phyloP scores from a whole-genome alignment of 306 rosid genomes.

The Cotoneaster glaucophyllus region DNA sequence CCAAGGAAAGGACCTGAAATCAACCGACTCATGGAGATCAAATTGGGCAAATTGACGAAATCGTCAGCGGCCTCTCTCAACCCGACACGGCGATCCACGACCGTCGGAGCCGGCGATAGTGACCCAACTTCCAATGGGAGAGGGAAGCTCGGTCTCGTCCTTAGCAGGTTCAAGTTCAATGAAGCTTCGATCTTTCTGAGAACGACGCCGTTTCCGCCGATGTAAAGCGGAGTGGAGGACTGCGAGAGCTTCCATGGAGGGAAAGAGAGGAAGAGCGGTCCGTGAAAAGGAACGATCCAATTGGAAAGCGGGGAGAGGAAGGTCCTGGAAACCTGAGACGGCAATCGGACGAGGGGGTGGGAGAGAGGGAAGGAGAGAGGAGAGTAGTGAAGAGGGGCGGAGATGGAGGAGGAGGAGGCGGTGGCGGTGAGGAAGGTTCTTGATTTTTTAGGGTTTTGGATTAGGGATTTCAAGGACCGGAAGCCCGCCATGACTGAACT shows the following conservation, averaged over 20 bases:
- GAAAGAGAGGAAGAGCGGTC: slow-evolving; percentile 68
- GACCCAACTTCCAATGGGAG: slow-evolving; percentile 27
- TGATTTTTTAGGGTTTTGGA: slow-evolving; percentile 18
- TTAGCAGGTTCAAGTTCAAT: slow-evolving; percentile 44
- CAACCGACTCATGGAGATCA: slow-evolving; percentile 59
- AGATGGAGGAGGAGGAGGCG: slow-evolving; percentile 21
- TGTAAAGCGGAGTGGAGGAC: slow-evolving; percentile 77
- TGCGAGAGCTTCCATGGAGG: slow-evolving; percentile 95
- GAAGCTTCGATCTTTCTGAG: slow-evolving; percentile 45
- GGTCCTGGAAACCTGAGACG: slow-evolving; percentile 19
- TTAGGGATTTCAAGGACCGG: slow-evolving; percentile 35
- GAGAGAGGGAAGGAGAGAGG: slow-evolving; percentile 6
- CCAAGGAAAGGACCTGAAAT: slow-evolving; percentile 85
- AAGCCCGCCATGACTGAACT: slow-evolving; percentile 47
- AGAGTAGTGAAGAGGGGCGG: slow-evolving; percentile 11
- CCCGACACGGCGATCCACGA: slow-evolving; percentile 30
- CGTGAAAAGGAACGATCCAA: slow-evolving; percentile 38
- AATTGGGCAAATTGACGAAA: slow-evolving; percentile 59
- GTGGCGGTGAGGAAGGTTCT: slow-evolving; percentile 51
- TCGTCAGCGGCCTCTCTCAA: not conserved
- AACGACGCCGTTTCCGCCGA: slow-evolving; percentile 45
- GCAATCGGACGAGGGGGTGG: slow-evolving; percentile 29
- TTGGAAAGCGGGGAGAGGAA: slow-evolving; percentile 42
- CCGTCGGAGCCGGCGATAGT: slow-evolving; percentile 1
- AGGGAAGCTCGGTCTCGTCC: slow-evolving; percentile 32